phyloP scores from a whole-genome alignment of 306 rosid genomes.

The Malus sylvestris region DNA sequence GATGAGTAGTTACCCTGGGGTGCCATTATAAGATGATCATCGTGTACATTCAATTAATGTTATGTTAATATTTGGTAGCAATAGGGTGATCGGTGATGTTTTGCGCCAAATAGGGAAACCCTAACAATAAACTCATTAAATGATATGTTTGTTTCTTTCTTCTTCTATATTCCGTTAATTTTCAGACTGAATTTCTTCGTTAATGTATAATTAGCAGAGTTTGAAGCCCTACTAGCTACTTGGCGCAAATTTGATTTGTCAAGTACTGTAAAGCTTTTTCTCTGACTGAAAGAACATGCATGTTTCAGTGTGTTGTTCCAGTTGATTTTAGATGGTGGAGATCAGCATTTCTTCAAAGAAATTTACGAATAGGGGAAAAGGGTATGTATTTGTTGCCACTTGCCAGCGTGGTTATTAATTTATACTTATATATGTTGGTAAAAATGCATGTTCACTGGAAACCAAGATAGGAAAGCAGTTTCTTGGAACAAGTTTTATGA shows the following conservation, averaged over 20 bases:
- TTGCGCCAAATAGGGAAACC: neutral
- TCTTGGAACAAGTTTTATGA: neutral
- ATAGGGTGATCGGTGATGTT: neutral
- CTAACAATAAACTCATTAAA: neutral
- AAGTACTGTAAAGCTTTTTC: neutral
- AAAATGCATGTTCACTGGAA: neutral
- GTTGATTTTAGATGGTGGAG: neutral
- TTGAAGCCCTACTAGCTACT: neutral
- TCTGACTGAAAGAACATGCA: neutral
- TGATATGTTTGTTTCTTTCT: neutral
- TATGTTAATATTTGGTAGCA: conserved; percentile 1
- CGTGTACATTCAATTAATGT: neutral
- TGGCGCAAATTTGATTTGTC: neutral
- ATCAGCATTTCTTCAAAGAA: neutral
- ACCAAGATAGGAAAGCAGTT: neutral
- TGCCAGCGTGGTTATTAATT: neutral
- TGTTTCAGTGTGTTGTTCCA: neutral
- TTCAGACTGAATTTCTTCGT: neutral
- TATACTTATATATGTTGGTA: neutral
- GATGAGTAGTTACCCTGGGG: conserved; percentile 24
- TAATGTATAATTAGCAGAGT: neutral
- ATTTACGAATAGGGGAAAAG: neutral
- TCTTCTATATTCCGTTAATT: neutral
- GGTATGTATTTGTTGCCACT: neutral
- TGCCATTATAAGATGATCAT: neutral